Base-by-base conservation (phyloP, 495 filamentous ascomycete genomes). In the Aspergillus carlsbadensis region DNA sequence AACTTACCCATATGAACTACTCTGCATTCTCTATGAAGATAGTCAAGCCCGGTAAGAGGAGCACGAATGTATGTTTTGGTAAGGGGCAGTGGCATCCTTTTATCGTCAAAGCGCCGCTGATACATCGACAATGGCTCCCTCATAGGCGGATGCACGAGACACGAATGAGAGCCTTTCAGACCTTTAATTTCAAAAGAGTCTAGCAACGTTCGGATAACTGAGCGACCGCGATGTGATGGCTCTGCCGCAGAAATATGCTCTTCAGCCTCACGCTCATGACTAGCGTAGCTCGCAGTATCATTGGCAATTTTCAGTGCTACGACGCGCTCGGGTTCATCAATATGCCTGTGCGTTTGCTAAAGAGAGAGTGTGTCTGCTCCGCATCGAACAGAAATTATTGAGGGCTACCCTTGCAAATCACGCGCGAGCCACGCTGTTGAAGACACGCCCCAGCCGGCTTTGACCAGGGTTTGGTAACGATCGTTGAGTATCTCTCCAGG, bases 31-130 rank as follows among this genome's bases (percentile, higher is more conserved):
- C 65, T 67, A 39, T 79, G 71, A 7, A 79, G 66, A 65, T 78
- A 79, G 51, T 79, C 68, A 59, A 78, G 69, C 39, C 70, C 75
- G n/a, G 59, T 63, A 53, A 78, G 69, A 58, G 78, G 62, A 61
- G 65, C 57, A 48, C 58, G 51, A 55, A 78, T 61, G 50, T 78
- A 75, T 50, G 58, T 64, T 59, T 78, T 77, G 33, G 62, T 37
- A 7, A 77, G 60, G 21, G 66, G 55, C 44, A 68, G 61, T 64
- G 70, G 68, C 36, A 73, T 62, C 43, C 60, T 69, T 41, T 54
- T 44, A 42, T 64, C 52, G 18, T 59, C 62, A 58, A 69, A 68
- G 37, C 67, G 71, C 34, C 60, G 58, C 58, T 70, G 67, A 63
- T 69, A 75, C 52, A 71, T 57, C 37, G 58, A 72, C 18, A 70